Base-by-base conservation (phyloP, 2,329 filamentous ascomycete genomes). In the Metarhizium robertsii region DNA sequence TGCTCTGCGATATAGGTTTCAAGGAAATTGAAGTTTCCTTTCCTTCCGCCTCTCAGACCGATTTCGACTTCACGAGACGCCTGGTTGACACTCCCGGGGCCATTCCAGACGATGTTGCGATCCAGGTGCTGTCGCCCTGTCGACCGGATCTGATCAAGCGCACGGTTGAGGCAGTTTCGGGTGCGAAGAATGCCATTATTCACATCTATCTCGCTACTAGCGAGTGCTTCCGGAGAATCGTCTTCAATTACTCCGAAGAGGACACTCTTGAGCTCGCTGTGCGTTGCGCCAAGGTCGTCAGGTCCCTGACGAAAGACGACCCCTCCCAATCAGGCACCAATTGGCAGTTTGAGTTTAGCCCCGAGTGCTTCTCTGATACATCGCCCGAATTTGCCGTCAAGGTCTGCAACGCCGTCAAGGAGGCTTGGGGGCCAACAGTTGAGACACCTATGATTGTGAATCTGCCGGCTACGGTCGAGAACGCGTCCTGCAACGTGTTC, bases 21-120 rank as follows among this genome's bases (percentile, higher is more conserved):
- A 97, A 96, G 75, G 92, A 97, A 74, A 96, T 97, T 61, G 92
- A 97, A 70, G 87, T 96, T 20, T 94, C 92, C 4, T 97, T 96
- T 74, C 92, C 92, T 52, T 95, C 91, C 0, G 91, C 92, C 14
- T 96, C 91, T 43, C 87, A 95, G 69, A 96, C 88, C 66, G 94
- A 97, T 75, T 97, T 92, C 76, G 90, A 96, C 76, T 97, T 97
- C 68, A 96, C 91, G 45, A 81, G 90, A 62, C 84, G 86, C 66
- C 77, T 97, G 62, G 84, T 96, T 61, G 86, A 95, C 65, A 95
- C 90, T 1, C 88, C 89, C 11, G 90, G 88, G 45, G 80, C 84
- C 14, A 83, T 92, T 8, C 91, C 92, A 54, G 90, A 94, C 67
- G 92, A 96, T 71, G 91, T 96, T 55, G 92, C 81, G 78, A 78